A percentile compares a stretch with the other conserved stretches of the same genome.
These are phyloP conservation scores for Pseudisothecium myosuroides DNA, from an alignment of 225 moss, liverwort and hornwort species.

Conservation along the genomic window DNA sequence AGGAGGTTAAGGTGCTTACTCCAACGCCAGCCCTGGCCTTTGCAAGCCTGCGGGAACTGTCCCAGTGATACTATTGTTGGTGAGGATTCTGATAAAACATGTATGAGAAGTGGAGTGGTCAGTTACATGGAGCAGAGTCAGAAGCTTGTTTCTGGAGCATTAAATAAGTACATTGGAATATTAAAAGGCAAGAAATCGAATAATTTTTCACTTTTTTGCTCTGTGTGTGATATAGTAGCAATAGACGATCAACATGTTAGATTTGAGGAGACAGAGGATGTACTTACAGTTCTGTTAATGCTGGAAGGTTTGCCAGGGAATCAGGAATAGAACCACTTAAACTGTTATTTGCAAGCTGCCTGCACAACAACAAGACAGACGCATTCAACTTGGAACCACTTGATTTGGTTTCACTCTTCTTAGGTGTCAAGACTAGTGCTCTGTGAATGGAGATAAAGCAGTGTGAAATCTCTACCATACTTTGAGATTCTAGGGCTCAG, in stretches of 20 bases:
- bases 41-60: not conserved
- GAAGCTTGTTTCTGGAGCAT: not conserved
- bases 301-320: not conserved
- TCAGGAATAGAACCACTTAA: slow-evolving; percentile 14
- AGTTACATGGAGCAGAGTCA: not conserved
- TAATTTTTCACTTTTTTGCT: not conserved
- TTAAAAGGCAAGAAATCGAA: not conserved
- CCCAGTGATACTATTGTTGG: slow-evolving; percentile 19
- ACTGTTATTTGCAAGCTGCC: not conserved
- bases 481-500: not conserved
- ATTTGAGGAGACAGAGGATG: not conserved
- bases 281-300: slow-evolving; percentile 1
- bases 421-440: not conserved
- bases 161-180: not conserved
- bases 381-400: not conserved
- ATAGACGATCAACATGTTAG: not conserved
- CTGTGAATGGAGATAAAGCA: no score
- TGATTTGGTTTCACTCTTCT: not conserved
- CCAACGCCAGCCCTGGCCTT: not conserved
- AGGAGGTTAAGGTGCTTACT: no score
- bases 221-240: not conserved
- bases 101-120: not conserved
- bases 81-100: not conserved
- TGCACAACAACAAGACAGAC: not conserved
- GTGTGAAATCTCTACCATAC: not conserved